A percentile compares a stretch with the other conserved stretches of the same genome.
Evolutionary conservation across 257 asterid genomes (phyloP).

Genomic region (Capsicum pubescens): DNA sequence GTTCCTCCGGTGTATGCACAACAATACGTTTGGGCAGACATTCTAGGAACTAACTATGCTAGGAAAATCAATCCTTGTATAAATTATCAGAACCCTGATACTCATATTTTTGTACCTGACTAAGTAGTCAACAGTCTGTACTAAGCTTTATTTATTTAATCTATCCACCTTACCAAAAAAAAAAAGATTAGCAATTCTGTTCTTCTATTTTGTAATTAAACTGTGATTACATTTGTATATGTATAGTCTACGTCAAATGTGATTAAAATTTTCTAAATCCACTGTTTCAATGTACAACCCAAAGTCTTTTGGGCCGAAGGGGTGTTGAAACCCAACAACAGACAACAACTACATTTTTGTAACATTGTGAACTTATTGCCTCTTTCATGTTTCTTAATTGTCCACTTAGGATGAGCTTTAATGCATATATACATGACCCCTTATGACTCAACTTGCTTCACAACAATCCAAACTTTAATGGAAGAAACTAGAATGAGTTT

Average conservation of each 20-base stretch:
- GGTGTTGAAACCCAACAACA: not conserved
- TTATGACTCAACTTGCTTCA: slow-evolving; percentile 1
- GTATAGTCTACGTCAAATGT: not conserved
- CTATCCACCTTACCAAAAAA: too few species aligned
- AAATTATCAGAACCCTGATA: too few species aligned
- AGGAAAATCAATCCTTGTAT: too few species aligned
- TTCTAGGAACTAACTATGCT: too few species aligned
- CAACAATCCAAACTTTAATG: not conserved
- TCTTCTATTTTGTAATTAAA: not conserved
- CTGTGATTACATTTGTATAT: not conserved
- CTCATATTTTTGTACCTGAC: too few species aligned
- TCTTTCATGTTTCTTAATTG: not conserved
- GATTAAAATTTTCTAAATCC: not conserved
- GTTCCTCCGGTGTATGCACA: too few species aligned
- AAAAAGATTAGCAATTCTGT: too few species aligned
- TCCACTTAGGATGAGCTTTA: not conserved
- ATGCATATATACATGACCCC: not conserved
- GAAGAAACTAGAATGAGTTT: not conserved
- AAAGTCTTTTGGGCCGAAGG: not conserved
- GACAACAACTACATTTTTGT: not conserved
- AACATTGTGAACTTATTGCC: not conserved
- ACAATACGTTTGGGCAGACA: too few species aligned
- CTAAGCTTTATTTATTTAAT: too few species aligned
- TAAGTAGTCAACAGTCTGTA: too few species aligned
- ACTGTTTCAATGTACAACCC: not conserved